Evolutionary conservation across 2,329 filamentous ascomycete genomes (phyloP), one percentile per base, ranked within the genome.

Genomic region (Epichloe scottii): DNA sequence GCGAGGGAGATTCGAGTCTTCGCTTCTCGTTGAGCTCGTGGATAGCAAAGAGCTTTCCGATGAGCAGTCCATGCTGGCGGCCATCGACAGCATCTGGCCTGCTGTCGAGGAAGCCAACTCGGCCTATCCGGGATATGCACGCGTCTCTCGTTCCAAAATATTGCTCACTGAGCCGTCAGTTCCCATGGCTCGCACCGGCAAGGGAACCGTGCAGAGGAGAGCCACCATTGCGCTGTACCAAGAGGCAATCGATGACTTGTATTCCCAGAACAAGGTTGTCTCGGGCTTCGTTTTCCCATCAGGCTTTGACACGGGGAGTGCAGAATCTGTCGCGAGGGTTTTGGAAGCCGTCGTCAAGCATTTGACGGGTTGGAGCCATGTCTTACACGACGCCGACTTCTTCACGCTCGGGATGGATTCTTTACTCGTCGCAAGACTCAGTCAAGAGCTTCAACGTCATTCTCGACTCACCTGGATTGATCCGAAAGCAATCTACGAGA

Each of bases 171-270:
- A 46, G 17, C 23, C 45, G 23, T 40, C 43, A 1, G 38, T 17
- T 15, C 52, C 49, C 4, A 51, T 54, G 45, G 26, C 35, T 10
- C 47, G 52, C 35, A 47, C 52, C 6, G 50, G 17, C 4, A 54
- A 54, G 23, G 52, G 52, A 6, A 54, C 49, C 10, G 21, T 54
- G 5, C 50, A 54, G 34, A 52, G 58, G 3, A 53, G 52, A 7
- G 14, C 46, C 19, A 58, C 57, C 0, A 15, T 59, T n/a, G 46
- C 50, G 1, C 7, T 38, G 10, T 57, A 61, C 19, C 23, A 33
- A 2, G 17, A 46, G 0, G 52, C 58, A 10, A 26, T 57, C 11
- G 49, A 55, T 10, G 37, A 10, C 3, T 17, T 57, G 0, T 59
- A 55, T 17, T 19, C 49, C 41, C n/a, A 46, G 6, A 26, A 17